Base-by-base conservation (phyloP, 305 asterid species). In the Rubia peregrina region DNA sequence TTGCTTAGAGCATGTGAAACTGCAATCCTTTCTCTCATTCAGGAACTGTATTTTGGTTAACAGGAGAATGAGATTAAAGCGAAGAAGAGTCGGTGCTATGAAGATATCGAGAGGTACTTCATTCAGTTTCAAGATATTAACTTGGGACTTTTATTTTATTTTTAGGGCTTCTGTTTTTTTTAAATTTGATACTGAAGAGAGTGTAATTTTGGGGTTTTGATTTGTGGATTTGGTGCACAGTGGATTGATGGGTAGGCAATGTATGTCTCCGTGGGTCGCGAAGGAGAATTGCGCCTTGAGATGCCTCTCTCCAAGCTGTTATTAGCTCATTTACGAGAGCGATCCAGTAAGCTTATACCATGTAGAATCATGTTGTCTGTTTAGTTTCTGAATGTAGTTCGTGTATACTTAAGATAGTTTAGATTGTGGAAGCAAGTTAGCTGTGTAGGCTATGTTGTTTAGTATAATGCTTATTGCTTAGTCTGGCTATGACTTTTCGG, bases 281-380 rank as follows among this genome's bases (percentile, higher is more conserved):
- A 89, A 82, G 91, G 95, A 92, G 87, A 92, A 92, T 79, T 92
- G 98, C 62, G 97, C 90, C 70, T 76, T 92, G 75, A 81, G 76
- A 72, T 92, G 98, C 81, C 77, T 92, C 68, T 92, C 97, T 7
- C 97, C 96, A 6, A 78, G 72, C 74, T 90, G 94, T 80, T 90
- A 83, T 73, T 88, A 85, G 87, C 93, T 85, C 71, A 80, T 92
- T 57, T 92, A 92, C 62, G 88, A 86, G 83, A 80, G 95, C 79
- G 98, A 92, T 85, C 98, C 98, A 83, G 97, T 92, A 80, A 84
- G 86, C 56, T 38, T 55, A 49, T 61, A 60, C 19, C 19, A 14
- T 14, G 12, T 48, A 48, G n/a, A 16, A 56, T 61, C 56, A 19
- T n/a, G 30, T 38, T n/a, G 38, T 21, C 56, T 65, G 14, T 43